phyloP scores from a whole-genome alignment of 1,284 basidiomycete genomes.

The Ustilago xerochloae region DNA sequence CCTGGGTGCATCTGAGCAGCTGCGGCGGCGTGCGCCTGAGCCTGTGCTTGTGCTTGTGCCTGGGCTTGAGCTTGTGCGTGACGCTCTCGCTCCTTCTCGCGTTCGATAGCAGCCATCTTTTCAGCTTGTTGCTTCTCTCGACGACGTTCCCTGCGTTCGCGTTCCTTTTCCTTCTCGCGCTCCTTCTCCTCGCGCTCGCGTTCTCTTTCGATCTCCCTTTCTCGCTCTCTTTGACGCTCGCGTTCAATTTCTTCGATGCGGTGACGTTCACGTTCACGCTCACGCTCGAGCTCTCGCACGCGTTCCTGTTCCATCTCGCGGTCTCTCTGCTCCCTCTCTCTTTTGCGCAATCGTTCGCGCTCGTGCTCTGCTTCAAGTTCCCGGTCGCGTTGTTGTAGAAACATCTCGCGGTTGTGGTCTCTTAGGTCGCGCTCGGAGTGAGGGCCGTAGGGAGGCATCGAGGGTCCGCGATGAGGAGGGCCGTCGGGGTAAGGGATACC shows the following conservation, averaged over 20 bases:
- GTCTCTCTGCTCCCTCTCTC: conserved; percentile 24
- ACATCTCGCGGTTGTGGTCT: conserved; percentile 31
- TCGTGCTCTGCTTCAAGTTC: conserved; percentile 31
- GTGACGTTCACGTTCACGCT: conserved; percentile 23
- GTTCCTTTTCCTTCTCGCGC: conserved; percentile 41
- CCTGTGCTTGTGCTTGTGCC: conserved; percentile 37
- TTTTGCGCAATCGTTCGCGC: conserved; percentile 27
- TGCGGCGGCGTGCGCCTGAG: conserved; percentile 43
- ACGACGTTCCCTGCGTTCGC: conserved; percentile 38
- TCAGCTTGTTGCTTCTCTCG: conserved; percentile 49
- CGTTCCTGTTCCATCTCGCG: conserved; percentile 16
- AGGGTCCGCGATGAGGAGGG: conserved; percentile 24
- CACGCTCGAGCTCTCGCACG: conserved; percentile 30
- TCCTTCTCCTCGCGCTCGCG: conserved; percentile 41
- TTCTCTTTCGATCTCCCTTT: conserved; percentile 32
- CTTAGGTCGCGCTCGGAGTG: conserved; percentile 25
- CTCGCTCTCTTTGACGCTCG: conserved; percentile 21
- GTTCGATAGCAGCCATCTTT: conserved; percentile 39
- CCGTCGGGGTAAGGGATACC: conserved; percentile 21
- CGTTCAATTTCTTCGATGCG: conserved; percentile 35
- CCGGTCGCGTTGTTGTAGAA: conserved; percentile 26
- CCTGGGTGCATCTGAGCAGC: conserved; percentile 29
- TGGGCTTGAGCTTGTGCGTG: conserved; percentile 39
- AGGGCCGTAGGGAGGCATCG: conserved; percentile 32
- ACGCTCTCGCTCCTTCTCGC: conserved; percentile 37